Evolutionary conservation across 495 filamentous ascomycete genomes (phyloP), one percentile per base, ranked within the genome.

Genomic region (Cryomyces antarcticus): DNA sequence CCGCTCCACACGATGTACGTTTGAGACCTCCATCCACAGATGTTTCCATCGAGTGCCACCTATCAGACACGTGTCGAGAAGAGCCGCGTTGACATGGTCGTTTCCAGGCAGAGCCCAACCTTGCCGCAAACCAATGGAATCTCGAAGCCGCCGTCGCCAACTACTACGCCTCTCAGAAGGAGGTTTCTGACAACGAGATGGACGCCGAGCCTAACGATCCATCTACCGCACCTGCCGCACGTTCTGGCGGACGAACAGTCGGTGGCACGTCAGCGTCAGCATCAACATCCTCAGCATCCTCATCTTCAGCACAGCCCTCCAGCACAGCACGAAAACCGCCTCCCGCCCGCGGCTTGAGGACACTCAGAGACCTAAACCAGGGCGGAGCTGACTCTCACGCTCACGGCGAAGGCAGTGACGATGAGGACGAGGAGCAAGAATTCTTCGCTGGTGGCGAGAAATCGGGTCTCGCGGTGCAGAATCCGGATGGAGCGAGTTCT

Each of bases 391-490:
- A 71, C 11, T 73, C 72, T 17, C 63, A 67, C 9, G 65, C 65
- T 7, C 71, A 81, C 40, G 69, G 70, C 4, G 69, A 76, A 28
- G 71, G 75, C 12, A 70, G 77, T 4, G 63, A 69, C 30, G 68
- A 73, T 4, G 68, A 78, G 36, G 71, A 75, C 27, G 65, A 68
- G 31, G 73, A 78, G 5, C 73, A 83, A 43, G 83, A 95, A 56
- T 70, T 94, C 39, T 97, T 92, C 57, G 80, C 89, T 6, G 89
- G 89, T 41, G 89, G 89, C 38, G 89, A 94, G 65, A 97, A 97
- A 63, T 94, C 87, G 24, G 92, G 87, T 5, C 62, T 96, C 29
- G 92, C 89, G 3, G 86, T 97, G 42, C 83, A 95, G 57, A 87
- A 96, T 56, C 89, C 89, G 0, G 66, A 71, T 24, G 46, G 45